phyloP scores from a whole-genome alignment of 306 rosid genomes.

The Boehmeria nivea region DNA sequence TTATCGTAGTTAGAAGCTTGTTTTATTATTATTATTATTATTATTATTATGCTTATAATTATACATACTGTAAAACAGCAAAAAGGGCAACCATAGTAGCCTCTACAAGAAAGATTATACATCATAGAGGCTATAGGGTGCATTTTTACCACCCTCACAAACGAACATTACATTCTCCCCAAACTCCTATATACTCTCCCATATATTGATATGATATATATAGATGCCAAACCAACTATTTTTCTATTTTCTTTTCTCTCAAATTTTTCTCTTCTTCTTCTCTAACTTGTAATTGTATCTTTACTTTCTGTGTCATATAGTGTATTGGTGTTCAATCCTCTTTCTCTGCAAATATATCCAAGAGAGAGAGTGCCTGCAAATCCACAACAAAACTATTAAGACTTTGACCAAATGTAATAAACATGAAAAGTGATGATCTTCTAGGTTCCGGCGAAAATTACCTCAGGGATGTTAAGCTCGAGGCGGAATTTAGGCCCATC shows the following conservation, averaged over 20 bases:
- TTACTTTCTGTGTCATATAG: neutral
- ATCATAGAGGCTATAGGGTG: too few species aligned
- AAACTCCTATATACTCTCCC: too few species aligned
- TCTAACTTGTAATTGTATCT: conserved; percentile 17
- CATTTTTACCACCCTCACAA: too few species aligned
- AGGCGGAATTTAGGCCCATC: conserved; percentile 97
- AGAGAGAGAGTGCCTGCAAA: conserved; percentile 77
- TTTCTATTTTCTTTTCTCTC: neutral
- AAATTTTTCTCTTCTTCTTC: conserved; percentile 6
- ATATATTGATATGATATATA: neutral
- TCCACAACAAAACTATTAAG: neutral
- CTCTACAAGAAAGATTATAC: too few species aligned
- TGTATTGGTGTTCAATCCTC: conserved; percentile 26
- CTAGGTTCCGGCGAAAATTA: conserved; percentile 17
- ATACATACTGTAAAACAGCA: too few species aligned
- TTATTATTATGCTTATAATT: too few species aligned
- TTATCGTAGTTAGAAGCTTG: too few species aligned
- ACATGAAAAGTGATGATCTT: neutral
- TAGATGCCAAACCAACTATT: conserved; percentile 2
- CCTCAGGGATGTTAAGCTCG: conserved; percentile 77
- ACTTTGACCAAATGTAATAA: neutral
- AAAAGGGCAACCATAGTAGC: too few species aligned
- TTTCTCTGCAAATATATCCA: conserved; percentile 74
- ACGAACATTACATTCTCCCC: too few species aligned
- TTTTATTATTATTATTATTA: too few species aligned